These are phyloP conservation scores for Cutaneotrichosporon dermatis DNA, from an alignment of 1,284 basidiomycete genomes.

Conservation along the genomic window DNA sequence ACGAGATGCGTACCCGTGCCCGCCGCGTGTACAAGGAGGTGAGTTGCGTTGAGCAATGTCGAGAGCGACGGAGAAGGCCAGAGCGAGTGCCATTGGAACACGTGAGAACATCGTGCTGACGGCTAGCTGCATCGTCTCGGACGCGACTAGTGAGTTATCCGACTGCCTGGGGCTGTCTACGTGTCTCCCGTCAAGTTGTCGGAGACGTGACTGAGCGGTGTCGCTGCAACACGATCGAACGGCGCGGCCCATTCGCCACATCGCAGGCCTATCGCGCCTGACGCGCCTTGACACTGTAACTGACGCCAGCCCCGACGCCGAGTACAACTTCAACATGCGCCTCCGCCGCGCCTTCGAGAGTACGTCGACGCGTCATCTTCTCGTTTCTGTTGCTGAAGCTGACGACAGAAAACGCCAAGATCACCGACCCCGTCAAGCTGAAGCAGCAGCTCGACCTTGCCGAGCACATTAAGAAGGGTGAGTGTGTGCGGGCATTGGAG, in stretches of 20 bases:
- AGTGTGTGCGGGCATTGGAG: conserved; percentile 23
- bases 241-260: too few relatives aligned
- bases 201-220: too few relatives aligned
- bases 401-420: conserved; percentile 62
- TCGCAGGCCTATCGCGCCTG: too few relatives aligned
- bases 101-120: not conserved
- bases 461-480: conserved; percentile 85
- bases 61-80: too few relatives aligned
- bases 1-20: conserved; percentile 34
- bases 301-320: conserved; percentile 43
- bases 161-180: not conserved
- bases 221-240: too few relatives aligned
- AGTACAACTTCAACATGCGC: conserved; percentile 48
- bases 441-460: conserved; percentile 72
- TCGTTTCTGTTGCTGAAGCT: not conserved
- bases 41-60: conserved; percentile 4
- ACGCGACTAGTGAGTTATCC: conserved; percentile 43
- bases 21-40: conserved; percentile 50
- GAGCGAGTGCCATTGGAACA: too few relatives aligned
- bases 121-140: conserved; percentile 47
- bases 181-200: not conserved
- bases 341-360: conserved; percentile 48
- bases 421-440: conserved; percentile 67
- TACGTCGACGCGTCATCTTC: conserved; percentile 20
- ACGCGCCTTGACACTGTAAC: not conserved